These are phyloP conservation scores for Alliaria petiolata DNA, from an alignment of 345 rosid genomes.

Conservation along the genomic window DNA sequence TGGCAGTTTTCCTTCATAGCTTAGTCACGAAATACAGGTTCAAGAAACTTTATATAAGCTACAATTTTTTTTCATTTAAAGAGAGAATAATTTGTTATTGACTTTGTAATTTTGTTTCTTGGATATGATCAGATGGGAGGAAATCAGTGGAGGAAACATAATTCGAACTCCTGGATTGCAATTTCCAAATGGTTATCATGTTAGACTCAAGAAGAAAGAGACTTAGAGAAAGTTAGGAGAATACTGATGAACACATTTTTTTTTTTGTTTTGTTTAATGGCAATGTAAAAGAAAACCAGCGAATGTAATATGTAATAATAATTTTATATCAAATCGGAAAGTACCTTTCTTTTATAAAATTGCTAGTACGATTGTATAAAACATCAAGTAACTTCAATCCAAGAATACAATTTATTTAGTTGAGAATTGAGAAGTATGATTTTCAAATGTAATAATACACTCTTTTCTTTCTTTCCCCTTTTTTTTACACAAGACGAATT, in stretches of 20 bases:
- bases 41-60: background rate
- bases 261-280: background rate
- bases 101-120: background rate
- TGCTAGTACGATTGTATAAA: too few species aligned
- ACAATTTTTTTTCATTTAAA: background rate
- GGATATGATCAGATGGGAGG: constrained; percentile 49
- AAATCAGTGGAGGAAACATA: constrained; percentile 46
- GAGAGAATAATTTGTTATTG: constrained; percentile 18
- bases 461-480: constrained; percentile 15
- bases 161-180: constrained; percentile 82
- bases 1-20: constrained; percentile 81
- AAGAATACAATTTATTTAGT: too few species aligned
- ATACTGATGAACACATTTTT: background rate
- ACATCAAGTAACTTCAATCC: too few species aligned
- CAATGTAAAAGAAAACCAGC: background rate
- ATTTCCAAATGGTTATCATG: constrained; percentile 73
- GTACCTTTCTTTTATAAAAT: too few species aligned
- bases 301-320: background rate
- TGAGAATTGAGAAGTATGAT: too few species aligned
- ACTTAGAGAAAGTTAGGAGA: background rate
- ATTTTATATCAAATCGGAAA: background rate
- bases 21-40: constrained; percentile 81
- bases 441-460: too few species aligned
- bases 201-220: constrained; percentile 48
- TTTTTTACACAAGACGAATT: constrained; percentile 4